Percentiles rank a stretch among this genome's conserved stretches.
phyloP scores from a whole-genome alignment of 352 stramenopile genomes.

The Globisporangium megalacanthum region DNA sequence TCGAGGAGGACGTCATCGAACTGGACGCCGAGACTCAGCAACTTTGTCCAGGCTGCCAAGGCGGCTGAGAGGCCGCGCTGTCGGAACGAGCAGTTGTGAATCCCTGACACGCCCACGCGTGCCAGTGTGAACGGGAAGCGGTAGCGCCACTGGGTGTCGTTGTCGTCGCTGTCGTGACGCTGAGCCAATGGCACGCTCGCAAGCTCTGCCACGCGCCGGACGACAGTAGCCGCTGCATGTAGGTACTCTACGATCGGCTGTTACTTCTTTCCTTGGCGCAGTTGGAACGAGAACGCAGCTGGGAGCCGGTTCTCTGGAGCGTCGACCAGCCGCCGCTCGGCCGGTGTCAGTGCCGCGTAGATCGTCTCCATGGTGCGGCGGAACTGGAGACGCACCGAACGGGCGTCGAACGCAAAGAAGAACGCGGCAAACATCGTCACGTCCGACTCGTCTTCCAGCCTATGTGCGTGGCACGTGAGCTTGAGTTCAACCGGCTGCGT shows the following conservation, averaged over 20 bases:
- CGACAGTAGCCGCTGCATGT: neutral
- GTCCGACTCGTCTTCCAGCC: neutral
- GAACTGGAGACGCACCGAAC: neutral
- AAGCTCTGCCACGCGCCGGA: neutral
- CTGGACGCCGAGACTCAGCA: neutral
- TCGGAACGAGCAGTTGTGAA: neutral
- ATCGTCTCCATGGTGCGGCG: neutral
- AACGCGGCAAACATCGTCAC: constrained; percentile 1
- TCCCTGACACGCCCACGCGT: neutral
- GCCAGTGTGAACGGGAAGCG: neutral
- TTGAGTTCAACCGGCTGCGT: neutral
- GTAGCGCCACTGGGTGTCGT: neutral
- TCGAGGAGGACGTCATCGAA: neutral
- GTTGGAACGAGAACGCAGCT: neutral
- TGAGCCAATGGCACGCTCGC: neutral
- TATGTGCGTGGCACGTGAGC: neutral
- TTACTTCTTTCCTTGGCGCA: neutral
- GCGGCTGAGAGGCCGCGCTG: neutral
- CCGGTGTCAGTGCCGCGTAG: neutral
- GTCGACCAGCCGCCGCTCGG: neutral
- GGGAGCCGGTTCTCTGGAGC: neutral
- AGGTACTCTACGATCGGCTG: neutral
- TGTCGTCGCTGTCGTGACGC: too few relatives aligned
- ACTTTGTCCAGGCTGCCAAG: neutral
- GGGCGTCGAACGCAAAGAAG: constrained; percentile 3